Conservation (phyloP, 2,329 filamentous ascomycete genomes). For the Diaporthe citrichinensis region DNA sequence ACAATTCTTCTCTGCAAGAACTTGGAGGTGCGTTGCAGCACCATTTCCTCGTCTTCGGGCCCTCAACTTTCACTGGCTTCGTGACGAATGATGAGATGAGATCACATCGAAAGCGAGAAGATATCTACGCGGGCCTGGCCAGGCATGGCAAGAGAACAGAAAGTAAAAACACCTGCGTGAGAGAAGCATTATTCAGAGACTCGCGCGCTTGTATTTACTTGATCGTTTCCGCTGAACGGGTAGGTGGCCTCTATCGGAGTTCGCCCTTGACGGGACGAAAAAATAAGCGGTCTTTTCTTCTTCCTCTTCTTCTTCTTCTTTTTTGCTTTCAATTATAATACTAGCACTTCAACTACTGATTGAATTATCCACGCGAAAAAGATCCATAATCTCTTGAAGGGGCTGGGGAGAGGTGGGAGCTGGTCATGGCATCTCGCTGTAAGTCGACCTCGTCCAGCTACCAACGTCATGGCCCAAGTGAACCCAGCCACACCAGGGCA, state of each 20-base stretch:
- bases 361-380: not conserved
- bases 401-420: not conserved
- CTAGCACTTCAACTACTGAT: too few relatives aligned
- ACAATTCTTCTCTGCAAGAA: conserved; percentile 15
- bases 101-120: not conserved
- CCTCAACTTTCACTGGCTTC: not conserved
- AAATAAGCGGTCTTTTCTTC: not conserved
- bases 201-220: too few relatives aligned
- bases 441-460: not conserved
- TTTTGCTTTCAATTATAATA: not conserved
- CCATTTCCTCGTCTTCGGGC: not conserved
- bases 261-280: not conserved
- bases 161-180: too few relatives aligned
- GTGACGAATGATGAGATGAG: not conserved
- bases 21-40: not conserved
- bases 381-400: not conserved
- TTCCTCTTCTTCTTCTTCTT: too few relatives aligned
- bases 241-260: too few relatives aligned
- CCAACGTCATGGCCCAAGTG: not conserved
- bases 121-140: not conserved
- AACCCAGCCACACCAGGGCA: not conserved
- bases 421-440: not conserved
- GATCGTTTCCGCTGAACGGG: too few relatives aligned
- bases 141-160: too few relatives aligned
- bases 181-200: too few relatives aligned